phyloP scores from a whole-genome alignment of 257 asterid genomes.

The Primulina huaijiensis region DNA sequence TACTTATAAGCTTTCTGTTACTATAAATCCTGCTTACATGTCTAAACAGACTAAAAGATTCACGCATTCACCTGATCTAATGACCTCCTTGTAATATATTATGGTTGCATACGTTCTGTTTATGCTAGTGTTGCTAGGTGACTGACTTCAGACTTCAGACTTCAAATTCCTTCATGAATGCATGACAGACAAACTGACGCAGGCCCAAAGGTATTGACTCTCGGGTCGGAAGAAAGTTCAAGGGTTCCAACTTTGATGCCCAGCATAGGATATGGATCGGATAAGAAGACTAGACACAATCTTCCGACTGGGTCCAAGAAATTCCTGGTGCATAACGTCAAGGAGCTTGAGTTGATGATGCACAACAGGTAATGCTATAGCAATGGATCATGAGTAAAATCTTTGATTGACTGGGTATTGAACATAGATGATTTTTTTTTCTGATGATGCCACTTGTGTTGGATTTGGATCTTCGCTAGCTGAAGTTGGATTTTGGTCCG shows the following conservation, averaged over 20 bases:
- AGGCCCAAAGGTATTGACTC: conserved; percentile 81
- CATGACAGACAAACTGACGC: conserved; percentile 52
- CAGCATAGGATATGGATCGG: conserved; percentile 69
- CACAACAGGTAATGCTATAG: conserved; percentile 46
- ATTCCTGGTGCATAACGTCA: conserved; percentile 57
- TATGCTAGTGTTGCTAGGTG: neutral
- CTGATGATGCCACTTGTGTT: too few relatives aligned
- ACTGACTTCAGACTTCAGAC: conserved; percentile 3
- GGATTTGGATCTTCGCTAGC: too few relatives aligned
- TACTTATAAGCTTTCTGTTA: conserved; percentile 39
- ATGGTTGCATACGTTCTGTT: too few relatives aligned
- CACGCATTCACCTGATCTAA: neutral
- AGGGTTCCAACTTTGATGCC: conserved; percentile 67
- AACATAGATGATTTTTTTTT: too few relatives aligned
- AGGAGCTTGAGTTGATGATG: conserved; percentile 72
- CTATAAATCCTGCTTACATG: conserved; percentile 41
- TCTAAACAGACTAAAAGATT: neutral
- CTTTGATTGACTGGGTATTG: neutral
- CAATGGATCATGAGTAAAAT: conserved; percentile 34
- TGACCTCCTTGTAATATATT: neutral
- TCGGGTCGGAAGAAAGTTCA: conserved; percentile 69
- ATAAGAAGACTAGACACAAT: conserved; percentile 63
- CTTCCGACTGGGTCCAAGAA: conserved; percentile 70
- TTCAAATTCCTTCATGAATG: neutral
- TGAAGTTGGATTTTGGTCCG: too few relatives aligned